Evolutionary conservation across 1,139 yeast genomes (phyloP).

Genomic region (Kodamaea ohmeri): DNA sequence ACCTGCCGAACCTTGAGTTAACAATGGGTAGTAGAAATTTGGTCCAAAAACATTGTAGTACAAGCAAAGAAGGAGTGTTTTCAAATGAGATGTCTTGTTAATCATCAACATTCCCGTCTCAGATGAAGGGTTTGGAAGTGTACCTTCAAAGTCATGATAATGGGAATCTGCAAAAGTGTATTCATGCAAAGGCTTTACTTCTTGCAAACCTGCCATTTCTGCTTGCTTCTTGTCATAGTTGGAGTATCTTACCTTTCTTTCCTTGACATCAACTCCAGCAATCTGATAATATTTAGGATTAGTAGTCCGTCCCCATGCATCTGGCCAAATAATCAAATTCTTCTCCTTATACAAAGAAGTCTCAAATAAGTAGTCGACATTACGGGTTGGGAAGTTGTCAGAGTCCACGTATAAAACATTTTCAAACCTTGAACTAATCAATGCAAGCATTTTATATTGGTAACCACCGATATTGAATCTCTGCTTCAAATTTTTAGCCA

Average conservation of each 20-base stretch:
- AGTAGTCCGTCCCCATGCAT: slow-evolving; percentile 50
- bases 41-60: slow-evolving; percentile 66
- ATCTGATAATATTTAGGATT: slow-evolving; percentile 47
- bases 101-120: slow-evolving; percentile 64
- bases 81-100: slow-evolving; percentile 50
- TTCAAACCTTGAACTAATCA: slow-evolving; percentile 57
- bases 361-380: slow-evolving; percentile 51
- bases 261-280: slow-evolving; percentile 38
- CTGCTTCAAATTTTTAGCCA: slow-evolving; percentile 23
- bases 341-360: slow-evolving; percentile 38
- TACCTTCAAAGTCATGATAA: slow-evolving; percentile 55
- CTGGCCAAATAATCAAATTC: slow-evolving; percentile 52
- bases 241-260: slow-evolving; percentile 36
- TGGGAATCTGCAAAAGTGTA: slow-evolving; percentile 35
- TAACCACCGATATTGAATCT: slow-evolving; percentile 49
- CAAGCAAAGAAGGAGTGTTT: slow-evolving; percentile 49
- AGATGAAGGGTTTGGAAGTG: slow-evolving; percentile 61
- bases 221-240: slow-evolving; percentile 30
- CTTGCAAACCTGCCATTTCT: slow-evolving; percentile 18
- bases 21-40: slow-evolving; percentile 53
- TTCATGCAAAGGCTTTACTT: slow-evolving; percentile 27
- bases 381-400: slow-evolving; percentile 59
- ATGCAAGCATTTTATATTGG: slow-evolving; percentile 62
- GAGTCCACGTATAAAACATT: slow-evolving; percentile 63
- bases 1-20: slow-evolving; percentile 69